phyloP scores from a whole-genome alignment of 2,329 filamentous ascomycete genomes.

The Penicillium oxalicum region DNA sequence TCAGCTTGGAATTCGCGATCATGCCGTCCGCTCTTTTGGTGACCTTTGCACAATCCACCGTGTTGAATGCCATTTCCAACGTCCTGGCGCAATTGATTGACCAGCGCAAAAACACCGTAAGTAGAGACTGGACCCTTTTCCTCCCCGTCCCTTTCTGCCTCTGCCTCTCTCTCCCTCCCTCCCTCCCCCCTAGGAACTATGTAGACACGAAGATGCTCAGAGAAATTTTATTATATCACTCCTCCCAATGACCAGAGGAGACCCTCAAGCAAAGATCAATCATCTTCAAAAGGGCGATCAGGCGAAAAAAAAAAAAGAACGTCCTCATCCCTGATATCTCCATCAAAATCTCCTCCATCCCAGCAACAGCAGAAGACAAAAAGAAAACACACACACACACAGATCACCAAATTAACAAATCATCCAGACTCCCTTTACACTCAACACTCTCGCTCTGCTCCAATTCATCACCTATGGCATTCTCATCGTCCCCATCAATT shows the following conservation, averaged over 20 bases:
- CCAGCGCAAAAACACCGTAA: conserved; percentile 31
- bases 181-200: too few species aligned
- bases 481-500: conserved; percentile 73
- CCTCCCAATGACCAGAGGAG: too few species aligned
- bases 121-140: neutral
- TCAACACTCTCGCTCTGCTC: conserved; percentile 64
- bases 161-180: too few species aligned
- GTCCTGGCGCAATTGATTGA: conserved; percentile 35
- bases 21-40: conserved; percentile 28
- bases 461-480: conserved; percentile 72
- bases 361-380: neutral
- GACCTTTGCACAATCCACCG: conserved; percentile 34
- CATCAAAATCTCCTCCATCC: too few species aligned
- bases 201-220: too few species aligned
- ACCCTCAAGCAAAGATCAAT: too few species aligned
- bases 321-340: too few species aligned
- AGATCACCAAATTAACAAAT: conserved; percentile 3
- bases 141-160: too few species aligned
- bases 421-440: conserved; percentile 50
- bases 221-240: too few species aligned
- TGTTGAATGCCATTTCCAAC: conserved; percentile 36
- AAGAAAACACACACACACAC: neutral
- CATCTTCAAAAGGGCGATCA: too few species aligned
- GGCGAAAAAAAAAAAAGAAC: too few species aligned
- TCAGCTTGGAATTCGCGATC: neutral